Evolutionary conservation across 352 stramenopile genomes (phyloP).

Genomic region (Blastocystis sp.): DNA sequence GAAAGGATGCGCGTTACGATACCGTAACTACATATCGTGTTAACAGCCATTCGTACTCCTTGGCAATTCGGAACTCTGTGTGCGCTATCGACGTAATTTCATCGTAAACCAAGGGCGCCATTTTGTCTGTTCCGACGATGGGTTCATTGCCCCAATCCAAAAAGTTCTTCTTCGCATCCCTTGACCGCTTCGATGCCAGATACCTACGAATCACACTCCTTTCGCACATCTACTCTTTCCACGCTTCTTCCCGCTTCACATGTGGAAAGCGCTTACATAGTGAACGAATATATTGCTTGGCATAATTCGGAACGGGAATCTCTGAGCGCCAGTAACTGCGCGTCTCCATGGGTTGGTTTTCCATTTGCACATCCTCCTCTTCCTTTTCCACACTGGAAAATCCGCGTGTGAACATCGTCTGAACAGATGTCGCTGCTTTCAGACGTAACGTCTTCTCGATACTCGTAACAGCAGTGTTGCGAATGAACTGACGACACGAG

Average conservation of each 20-base stretch:
- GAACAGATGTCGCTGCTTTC: no score
- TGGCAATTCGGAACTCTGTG: conserved; percentile 16
- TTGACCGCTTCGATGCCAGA: not conserved
- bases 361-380: no score
- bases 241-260: not conserved
- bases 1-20: conserved; percentile 16
- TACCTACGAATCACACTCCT: not conserved
- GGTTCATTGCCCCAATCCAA: conserved; percentile 20
- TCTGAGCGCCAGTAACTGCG: conserved; percentile 22
- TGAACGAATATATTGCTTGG: not conserved
- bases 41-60: not conserved
- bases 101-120: conserved; percentile 33
- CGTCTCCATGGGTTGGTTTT: not conserved
- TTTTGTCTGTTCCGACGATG: not conserved
- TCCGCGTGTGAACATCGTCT: not conserved
- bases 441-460: no score
- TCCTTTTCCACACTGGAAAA: no score
- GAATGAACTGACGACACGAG: no score
- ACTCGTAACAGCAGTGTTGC: no score
- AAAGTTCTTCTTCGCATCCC: conserved; percentile 17
- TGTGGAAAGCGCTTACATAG: not conserved
- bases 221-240: not conserved
- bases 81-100: not conserved
- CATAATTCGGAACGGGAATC: conserved; percentile 9
- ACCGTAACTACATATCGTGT: not conserved